These are phyloP conservation scores for Colletotrichum sp. DNA, from an alignment of 2,329 filamentous ascomycete species.

Conservation along the genomic window DNA sequence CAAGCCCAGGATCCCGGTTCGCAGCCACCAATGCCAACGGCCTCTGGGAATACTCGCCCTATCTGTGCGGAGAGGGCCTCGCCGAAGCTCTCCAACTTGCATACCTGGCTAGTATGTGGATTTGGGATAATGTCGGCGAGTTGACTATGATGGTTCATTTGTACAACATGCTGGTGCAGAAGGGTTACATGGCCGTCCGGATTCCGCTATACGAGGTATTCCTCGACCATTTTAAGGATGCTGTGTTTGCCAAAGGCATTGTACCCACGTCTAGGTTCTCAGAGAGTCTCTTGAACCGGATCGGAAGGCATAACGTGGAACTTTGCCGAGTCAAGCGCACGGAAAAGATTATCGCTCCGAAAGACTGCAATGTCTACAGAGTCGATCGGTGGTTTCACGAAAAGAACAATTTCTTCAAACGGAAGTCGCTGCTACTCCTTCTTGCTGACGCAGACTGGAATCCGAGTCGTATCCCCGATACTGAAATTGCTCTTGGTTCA, in stretches of 20 bases:
- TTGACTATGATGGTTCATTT: slow-evolving; percentile 45
- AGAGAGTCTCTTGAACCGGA: not conserved
- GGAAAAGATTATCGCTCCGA: not conserved
- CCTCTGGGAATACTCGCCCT: slow-evolving; percentile 54
- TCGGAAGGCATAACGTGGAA: not conserved
- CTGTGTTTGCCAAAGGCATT: not conserved
- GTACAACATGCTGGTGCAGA: slow-evolving; percentile 51
- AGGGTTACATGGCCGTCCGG: slow-evolving; percentile 36
- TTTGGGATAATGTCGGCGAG: slow-evolving; percentile 45
- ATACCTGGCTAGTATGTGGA: slow-evolving; percentile 35
- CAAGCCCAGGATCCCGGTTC: slow-evolving; percentile 46
- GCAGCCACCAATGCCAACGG: slow-evolving; percentile 44
- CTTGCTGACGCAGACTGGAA: slow-evolving; percentile 38
- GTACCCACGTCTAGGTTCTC: not conserved
- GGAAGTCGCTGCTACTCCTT: slow-evolving; percentile 33
- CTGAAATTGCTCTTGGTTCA: slow-evolving; percentile 25
- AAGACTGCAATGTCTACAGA: not conserved
- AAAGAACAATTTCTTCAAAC: slow-evolving; percentile 33
- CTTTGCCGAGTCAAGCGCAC: not conserved
- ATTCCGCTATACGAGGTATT: not conserved
- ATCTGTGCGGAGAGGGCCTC: slow-evolving; percentile 50
- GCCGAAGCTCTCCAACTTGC: slow-evolving; percentile 46
- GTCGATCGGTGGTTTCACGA: not conserved
- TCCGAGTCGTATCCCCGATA: slow-evolving; percentile 37
- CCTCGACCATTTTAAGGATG: not conserved